A percentile compares a stretch with the other conserved stretches of the same genome.
These are phyloP conservation scores for Blastobotrys petasosporus DNA, from an alignment of 1,139 yeast species.

Conservation along the genomic window DNA sequence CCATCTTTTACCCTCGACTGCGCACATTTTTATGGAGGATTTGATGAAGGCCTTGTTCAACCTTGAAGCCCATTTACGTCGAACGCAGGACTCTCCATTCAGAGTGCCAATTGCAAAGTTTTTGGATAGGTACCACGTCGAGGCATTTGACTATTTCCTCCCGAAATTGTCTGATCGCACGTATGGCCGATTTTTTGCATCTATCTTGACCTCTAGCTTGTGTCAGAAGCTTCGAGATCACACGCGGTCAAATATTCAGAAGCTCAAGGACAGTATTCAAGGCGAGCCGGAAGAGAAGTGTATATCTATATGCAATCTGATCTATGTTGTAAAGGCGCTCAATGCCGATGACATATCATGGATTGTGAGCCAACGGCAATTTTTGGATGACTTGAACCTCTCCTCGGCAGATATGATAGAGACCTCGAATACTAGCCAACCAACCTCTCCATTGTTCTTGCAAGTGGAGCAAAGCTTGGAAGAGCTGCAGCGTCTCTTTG, in stretches of 20 bases:
- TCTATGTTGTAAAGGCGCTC: constrained; percentile 58
- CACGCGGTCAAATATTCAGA: constrained; percentile 46
- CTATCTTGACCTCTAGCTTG: constrained; percentile 53
- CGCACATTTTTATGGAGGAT: constrained; percentile 86
- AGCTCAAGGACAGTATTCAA: constrained; percentile 30
- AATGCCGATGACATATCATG: constrained; percentile 52
- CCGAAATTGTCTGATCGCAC: constrained; percentile 62
- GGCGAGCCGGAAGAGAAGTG: constrained; percentile 47
- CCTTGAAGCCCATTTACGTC: constrained; percentile 76
- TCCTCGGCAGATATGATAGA: constrained; percentile 42
- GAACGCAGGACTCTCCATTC: constrained; percentile 85
- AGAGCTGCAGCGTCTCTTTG: constrained; percentile 51
- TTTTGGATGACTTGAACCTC: constrained; percentile 44
- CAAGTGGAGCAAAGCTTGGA: constrained; percentile 69
- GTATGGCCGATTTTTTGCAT: constrained; percentile 58
- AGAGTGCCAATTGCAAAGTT: constrained; percentile 87
- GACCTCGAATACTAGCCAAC: constrained; percentile 35
- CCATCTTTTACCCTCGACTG: constrained; percentile 87
- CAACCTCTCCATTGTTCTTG: constrained; percentile 59
- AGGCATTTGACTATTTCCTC: constrained; percentile 65
- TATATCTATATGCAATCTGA: constrained; percentile 61
- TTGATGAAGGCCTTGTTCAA: constrained; percentile 68
- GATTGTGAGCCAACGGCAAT: constrained; percentile 50
- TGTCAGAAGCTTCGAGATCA: constrained; percentile 53
- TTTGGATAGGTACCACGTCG: constrained; percentile 73